Conservation (phyloP, 2,329 filamentous ascomycete genomes). For the Fusarium hainanense region DNA sequence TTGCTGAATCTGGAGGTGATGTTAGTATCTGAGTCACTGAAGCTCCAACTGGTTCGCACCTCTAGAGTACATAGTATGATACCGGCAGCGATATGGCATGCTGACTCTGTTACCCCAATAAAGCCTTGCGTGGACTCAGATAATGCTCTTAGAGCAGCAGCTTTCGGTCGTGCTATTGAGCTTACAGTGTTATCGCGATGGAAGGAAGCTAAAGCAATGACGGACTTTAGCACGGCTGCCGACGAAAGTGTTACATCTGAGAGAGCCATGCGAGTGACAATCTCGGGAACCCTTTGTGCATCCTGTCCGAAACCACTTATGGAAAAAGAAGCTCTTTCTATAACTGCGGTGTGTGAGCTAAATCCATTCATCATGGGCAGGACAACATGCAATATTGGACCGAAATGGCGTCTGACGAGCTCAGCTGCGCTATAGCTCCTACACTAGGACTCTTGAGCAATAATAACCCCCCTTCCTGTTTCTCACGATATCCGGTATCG, state of each 20-base stretch:
- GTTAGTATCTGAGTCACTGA: not conserved
- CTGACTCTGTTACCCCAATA: not conserved
- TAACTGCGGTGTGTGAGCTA: constrained; percentile 12
- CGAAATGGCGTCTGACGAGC: constrained; percentile 12
- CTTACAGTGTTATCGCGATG: not conserved
- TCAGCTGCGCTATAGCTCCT: constrained; percentile 24
- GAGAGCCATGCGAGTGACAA: constrained; percentile 34
- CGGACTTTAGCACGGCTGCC: constrained; percentile 25
- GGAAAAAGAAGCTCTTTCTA: constrained; percentile 27
- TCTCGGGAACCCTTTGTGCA: constrained; percentile 5
- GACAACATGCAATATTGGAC: constrained; percentile 37
- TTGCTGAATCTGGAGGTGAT: constrained; percentile 21
- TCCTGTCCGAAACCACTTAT: constrained; percentile 30
- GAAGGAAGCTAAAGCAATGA: constrained; percentile 29
- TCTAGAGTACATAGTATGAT: constrained; percentile 36
- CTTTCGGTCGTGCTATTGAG: not conserved
- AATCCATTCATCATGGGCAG: fast-evolving
- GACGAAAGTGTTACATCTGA: constrained; percentile 8
- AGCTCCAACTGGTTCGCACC: not conserved
- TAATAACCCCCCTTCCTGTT: fast-evolving
- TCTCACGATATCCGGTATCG: fast-evolving
- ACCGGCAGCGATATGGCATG: constrained; percentile 37
- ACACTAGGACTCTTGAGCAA: not conserved
- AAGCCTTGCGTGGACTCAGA: not conserved
- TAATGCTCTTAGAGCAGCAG: constrained; percentile 24